phyloP scores from a whole-genome alignment of 306 rosid genomes.

The Purshia tridentata region DNA sequence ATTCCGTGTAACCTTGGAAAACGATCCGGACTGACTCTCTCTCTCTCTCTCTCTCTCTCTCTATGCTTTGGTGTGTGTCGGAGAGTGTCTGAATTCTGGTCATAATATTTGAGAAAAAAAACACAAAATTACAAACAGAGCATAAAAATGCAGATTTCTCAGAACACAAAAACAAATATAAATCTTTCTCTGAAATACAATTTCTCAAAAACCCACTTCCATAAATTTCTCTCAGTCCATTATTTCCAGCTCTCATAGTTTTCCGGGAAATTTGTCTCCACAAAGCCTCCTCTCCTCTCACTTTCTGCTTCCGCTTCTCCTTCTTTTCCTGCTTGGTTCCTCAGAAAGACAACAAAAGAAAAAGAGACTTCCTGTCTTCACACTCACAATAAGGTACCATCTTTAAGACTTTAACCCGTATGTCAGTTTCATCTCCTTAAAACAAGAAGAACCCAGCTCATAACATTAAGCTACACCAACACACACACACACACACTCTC shows the following conservation, averaged over 20 bases:
- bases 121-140: neutral
- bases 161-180: conserved; percentile 16
- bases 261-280: conserved; percentile 44
- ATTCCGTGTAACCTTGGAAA: neutral
- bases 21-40: neutral
- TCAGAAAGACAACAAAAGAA: conserved; percentile 24
- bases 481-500: no score
- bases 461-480: no score
- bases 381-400: neutral
- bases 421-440: neutral
- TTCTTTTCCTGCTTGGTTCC: conserved; percentile 38
- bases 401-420: neutral
- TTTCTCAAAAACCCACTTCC: conserved; percentile 20
- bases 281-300: neutral
- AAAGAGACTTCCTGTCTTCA: conserved; percentile 22
- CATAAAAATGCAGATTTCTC: conserved; percentile 25
- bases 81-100: neutral
- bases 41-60: neutral
- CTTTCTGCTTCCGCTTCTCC: neutral
- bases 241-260: conserved; percentile 8
- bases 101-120: neutral
- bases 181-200: conserved; percentile 10
- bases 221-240: neutral
- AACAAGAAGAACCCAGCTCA: no score
- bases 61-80: neutral